Conservation (phyloP, 164 flowering plant genomes). For the Chimonanthus salicifolius region DNA sequence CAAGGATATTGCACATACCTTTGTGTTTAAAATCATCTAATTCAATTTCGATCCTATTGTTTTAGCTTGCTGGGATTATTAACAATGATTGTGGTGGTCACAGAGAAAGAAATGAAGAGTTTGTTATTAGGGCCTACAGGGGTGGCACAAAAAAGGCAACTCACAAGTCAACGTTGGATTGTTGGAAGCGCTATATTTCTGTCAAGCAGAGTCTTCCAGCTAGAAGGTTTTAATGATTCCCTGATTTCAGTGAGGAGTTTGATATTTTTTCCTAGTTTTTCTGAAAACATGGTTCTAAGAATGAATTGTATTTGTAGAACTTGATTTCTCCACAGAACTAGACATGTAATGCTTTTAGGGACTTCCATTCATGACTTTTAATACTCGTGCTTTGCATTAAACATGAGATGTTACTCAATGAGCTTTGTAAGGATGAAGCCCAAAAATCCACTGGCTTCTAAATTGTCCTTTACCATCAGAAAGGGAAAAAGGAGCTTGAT, state of each 20-base stretch:
- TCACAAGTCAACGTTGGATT: constrained; percentile 77
- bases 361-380: too few species aligned
- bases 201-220: constrained; percentile 78
- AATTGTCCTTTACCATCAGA: too few species aligned
- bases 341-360: background rate
- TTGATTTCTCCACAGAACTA: background rate
- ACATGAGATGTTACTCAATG: background rate
- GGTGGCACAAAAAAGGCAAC: constrained; percentile 76
- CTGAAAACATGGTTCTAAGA: background rate
- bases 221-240: constrained; percentile 31
- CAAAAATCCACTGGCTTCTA: too few species aligned
- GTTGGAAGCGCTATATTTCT: constrained; percentile 75
- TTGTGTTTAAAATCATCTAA: background rate
- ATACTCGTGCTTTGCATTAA: background rate
- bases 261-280: background rate
- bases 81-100: constrained; percentile 14
- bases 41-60: background rate
- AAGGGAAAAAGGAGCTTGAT: background rate
- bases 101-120: constrained; percentile 89
- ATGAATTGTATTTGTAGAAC: background rate
- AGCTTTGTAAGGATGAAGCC: background rate
- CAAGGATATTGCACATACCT: background rate
- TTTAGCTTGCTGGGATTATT: background rate
- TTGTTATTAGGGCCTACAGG: constrained; percentile 71
- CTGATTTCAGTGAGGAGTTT: background rate